These are phyloP conservation scores for Nothophytophthora sp. DNA, from an alignment of 352 stramenopile species.

Conservation along the genomic window DNA sequence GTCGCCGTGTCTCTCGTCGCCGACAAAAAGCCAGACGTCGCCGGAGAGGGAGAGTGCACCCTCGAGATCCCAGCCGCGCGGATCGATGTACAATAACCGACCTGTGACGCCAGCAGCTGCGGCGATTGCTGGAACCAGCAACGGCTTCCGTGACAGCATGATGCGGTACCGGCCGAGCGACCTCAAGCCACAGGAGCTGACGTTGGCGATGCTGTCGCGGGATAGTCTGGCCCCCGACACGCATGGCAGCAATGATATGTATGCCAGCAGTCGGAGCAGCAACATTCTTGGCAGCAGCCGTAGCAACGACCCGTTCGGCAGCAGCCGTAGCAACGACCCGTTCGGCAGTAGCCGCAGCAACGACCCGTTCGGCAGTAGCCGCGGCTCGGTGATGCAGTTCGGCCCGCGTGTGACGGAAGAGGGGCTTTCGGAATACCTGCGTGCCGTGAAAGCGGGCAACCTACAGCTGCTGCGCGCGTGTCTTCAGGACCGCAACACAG, in stretches of 20 bases:
- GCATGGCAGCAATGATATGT: constrained; percentile 15
- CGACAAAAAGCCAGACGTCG: constrained; percentile 7
- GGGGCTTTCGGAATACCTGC: constrained; percentile 59
- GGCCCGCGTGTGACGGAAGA: constrained; percentile 54
- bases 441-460: constrained; percentile 69
- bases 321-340: constrained; percentile 18
- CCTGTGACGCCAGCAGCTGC: not conserved
- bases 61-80: not conserved
- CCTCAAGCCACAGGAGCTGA: constrained; percentile 49
- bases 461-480: constrained; percentile 50
- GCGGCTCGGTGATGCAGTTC: constrained; percentile 46
- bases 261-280: constrained; percentile 27
- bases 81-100: not conserved
- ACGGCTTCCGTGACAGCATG: constrained; percentile 62
- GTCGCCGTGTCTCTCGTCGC: constrained; percentile 4
- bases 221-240: constrained; percentile 55
- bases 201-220: constrained; percentile 42
- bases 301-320: constrained; percentile 24
- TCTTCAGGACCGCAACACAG: constrained; percentile 58
- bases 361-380: constrained; percentile 32
- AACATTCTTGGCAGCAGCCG: constrained; percentile 17
- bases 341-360: constrained; percentile 23
- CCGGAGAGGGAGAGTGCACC: too few relatives aligned
- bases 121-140: constrained; percentile 9
- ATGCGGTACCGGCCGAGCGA: constrained; percentile 74